Base-by-base conservation (phyloP, 202 grass and related monocot genomes). In the Schoenoplectus triqueter region DNA sequence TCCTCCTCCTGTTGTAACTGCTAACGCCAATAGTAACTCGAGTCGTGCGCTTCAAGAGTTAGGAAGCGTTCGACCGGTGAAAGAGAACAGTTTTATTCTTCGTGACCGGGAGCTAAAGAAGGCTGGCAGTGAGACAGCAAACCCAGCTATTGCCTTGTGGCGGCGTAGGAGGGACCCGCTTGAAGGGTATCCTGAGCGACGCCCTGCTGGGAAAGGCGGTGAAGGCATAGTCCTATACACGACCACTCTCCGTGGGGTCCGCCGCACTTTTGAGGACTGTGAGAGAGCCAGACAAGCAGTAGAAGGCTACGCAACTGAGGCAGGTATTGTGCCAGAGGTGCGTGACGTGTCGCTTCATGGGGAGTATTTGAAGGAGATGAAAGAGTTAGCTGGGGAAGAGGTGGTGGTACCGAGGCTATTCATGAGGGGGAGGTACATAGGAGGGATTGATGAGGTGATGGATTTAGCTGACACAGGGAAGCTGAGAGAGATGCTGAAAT, bases 201-300 rank as follows among this genome's bases (percentile, higher is more conserved):
- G 73, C 0, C 95, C 91, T 0, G 89, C 93, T 1, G 93, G 95
- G 3, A 84, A 91, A 9, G 13, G 82, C 0, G 90, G 89, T 64
- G 90, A 91, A 56, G 95, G 95, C 7, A 91, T 94, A 62, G 93
- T 98, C 73, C 88, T 98, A 7, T 98, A 98, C 88, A 98, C 91
- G 4, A 98, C 95, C 47, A 90, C 95, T 77, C 95, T 98, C 76
- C 87, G 84, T 80, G 93, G 95, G 46, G 88, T 98, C 61, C 91
- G 95, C 0, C 92, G 91, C 20, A 98, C 95, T 70, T 98, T 98
- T 85, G 91, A 98, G 72, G 95, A 98, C 78, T 98, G 95, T 87
- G 95, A 98, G 88, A 85, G 85, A 77, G 85, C 86, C 57, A 82
- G 95, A 5, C 85, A 90, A 73, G 57, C 64, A 2, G 82, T 98